Evolutionary conservation across 345 rosid genomes (phyloP).

Genomic region (Salix koriyanagi): DNA sequence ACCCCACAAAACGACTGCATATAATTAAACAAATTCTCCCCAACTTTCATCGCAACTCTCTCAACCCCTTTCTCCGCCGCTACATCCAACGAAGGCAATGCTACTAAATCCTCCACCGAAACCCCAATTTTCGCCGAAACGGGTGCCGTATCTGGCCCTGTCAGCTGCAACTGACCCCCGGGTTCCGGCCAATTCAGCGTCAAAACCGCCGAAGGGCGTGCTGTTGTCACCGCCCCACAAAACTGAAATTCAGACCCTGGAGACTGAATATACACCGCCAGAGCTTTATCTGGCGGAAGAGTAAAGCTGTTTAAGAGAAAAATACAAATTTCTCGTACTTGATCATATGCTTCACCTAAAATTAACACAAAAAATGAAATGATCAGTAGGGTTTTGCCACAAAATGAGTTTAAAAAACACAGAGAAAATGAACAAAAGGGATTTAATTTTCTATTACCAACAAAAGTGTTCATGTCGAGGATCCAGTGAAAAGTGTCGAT

Average conservation of each 20-base stretch:
- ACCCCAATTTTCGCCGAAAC: slow-evolving; percentile 80
- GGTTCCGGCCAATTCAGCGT: slow-evolving; percentile 89
- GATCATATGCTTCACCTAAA: slow-evolving; percentile 80
- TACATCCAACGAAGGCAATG: slow-evolving; percentile 71
- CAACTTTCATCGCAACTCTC: slow-evolving; percentile 84
- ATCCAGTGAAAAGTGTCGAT: slow-evolving; percentile 92
- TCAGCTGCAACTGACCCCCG: slow-evolving; percentile 59
- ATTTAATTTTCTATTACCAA: slow-evolving; percentile 39
- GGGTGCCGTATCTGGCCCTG: slow-evolving; percentile 54
- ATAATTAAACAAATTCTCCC: slow-evolving; percentile 87
- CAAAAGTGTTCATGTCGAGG: slow-evolving; percentile 96
- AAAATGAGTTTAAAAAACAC: no score
- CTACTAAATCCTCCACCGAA: slow-evolving; percentile 65
- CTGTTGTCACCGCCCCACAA: slow-evolving; percentile 75
- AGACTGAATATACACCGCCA: slow-evolving; percentile 88
- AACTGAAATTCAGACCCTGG: slow-evolving; percentile 79
- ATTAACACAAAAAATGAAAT: neutral
- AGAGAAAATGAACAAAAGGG: neutral
- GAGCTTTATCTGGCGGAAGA: slow-evolving; percentile 82
- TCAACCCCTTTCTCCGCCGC: slow-evolving; percentile 69
- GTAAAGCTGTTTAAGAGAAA: slow-evolving; percentile 73
- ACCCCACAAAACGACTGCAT: slow-evolving; percentile 98
- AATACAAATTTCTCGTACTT: slow-evolving; percentile 76
- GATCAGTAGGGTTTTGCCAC: neutral
- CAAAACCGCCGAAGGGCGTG: slow-evolving; percentile 82